Percentiles rank a stretch among this genome's conserved stretches.
These are phyloP conservation scores for Xylaria multiplex DNA, from an alignment of 2,329 filamentous ascomycete genomes.

Conservation along the genomic window DNA sequence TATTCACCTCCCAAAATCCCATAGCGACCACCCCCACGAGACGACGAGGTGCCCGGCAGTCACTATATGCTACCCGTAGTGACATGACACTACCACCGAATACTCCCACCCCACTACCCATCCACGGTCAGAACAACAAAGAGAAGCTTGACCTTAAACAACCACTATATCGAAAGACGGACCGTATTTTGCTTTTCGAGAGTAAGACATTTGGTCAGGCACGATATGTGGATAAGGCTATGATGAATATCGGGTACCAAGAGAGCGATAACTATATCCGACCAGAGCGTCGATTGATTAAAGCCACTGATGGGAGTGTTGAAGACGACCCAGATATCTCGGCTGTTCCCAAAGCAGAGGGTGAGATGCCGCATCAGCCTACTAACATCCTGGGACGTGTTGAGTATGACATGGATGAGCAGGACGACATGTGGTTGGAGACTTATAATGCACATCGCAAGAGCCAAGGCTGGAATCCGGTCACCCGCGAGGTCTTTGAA, in stretches of 20 bases:
- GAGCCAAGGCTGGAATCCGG: constrained; percentile 77
- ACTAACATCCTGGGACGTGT: constrained; percentile 76
- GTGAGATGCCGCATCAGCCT: constrained; percentile 59
- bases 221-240: constrained; percentile 93
- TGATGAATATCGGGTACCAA: constrained; percentile 96
- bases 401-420: constrained; percentile 99
- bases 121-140: constrained; percentile 81
- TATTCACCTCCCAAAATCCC: constrained; percentile 40
- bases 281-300: constrained; percentile 77
- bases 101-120: constrained; percentile 74
- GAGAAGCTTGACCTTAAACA: constrained; percentile 81
- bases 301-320: constrained; percentile 66
- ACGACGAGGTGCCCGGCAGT: constrained; percentile 58
- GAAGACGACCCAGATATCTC: constrained; percentile 68
- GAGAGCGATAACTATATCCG: constrained; percentile 90
- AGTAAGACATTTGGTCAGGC: constrained; percentile 85
- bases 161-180: constrained; percentile 78
- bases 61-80: constrained; percentile 63
- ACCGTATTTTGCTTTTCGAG: constrained; percentile 83
- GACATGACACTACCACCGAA: constrained; percentile 60
- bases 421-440: constrained; percentile 96
- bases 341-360: constrained; percentile 62
- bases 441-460: constrained; percentile 82
- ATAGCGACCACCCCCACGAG: constrained; percentile 53
- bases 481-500: constrained; percentile 94